Percentiles rank a stretch among this genome's conserved stretches.
These are phyloP conservation scores for Physcia stellaris DNA, from an alignment of 495 filamentous ascomycete genomes.

Conservation along the genomic window DNA sequence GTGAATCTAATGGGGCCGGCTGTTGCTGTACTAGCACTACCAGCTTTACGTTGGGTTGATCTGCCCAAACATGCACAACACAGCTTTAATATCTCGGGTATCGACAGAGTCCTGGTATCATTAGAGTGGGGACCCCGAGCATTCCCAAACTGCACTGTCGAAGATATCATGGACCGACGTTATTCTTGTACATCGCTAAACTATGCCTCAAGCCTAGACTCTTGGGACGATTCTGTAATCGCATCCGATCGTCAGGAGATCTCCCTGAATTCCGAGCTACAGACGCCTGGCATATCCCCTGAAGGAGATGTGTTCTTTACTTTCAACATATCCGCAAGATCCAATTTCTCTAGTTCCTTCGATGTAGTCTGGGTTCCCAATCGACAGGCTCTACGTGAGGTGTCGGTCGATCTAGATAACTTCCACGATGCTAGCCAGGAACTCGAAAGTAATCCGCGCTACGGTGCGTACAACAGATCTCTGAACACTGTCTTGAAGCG, in stretches of 20 bases:
- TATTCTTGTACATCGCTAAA: conserved; percentile 8
- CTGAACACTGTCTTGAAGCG: conserved; percentile 6
- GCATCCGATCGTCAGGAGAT: neutral
- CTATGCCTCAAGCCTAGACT: conserved; percentile 8
- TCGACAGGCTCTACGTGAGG: conserved; percentile 11
- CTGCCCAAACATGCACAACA: conserved; percentile 4
- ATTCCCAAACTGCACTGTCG: conserved; percentile 1
- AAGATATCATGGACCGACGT: conserved; percentile 1
- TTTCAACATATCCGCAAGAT: conserved; percentile 4
- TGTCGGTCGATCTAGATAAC: conserved; percentile 5
- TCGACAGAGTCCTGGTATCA: neutral
- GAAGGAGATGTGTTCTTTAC: conserved; percentile 6
- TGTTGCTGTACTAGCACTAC: conserved; percentile 14
- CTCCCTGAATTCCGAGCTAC: neutral
- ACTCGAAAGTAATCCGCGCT: neutral
- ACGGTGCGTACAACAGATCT: conserved; percentile 6
- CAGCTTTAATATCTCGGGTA: conserved; percentile 2
- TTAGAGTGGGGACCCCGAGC: neutral
- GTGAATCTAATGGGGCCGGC: conserved; percentile 19
- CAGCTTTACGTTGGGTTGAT: conserved; percentile 10
- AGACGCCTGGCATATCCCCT: neutral
- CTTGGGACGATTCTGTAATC: conserved; percentile 1
- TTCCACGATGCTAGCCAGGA: too few relatives aligned
- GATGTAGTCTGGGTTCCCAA: conserved; percentile 11
- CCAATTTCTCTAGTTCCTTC: too few relatives aligned